Conservation (phyloP, 768 basidiomycete genomes). For the Lactarius vividus region DNA sequence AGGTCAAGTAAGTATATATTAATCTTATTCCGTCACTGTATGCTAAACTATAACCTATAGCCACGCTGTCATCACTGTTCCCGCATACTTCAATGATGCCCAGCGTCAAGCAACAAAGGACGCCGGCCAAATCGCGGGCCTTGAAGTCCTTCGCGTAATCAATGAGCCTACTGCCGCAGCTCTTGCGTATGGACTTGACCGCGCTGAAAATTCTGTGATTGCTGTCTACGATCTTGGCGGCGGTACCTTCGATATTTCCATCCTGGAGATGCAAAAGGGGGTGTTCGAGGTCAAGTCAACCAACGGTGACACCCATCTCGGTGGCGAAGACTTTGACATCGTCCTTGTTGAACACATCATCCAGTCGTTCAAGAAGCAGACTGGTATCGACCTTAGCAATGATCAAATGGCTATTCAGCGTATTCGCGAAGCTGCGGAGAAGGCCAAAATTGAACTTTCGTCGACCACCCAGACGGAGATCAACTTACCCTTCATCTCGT, state of each 20-base stretch:
- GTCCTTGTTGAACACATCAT: slow-evolving; percentile 82
- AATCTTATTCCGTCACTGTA: background rate
- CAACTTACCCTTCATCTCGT: slow-evolving; percentile 97
- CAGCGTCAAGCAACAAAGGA: slow-evolving; percentile 99
- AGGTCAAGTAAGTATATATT: slow-evolving; percentile 73
- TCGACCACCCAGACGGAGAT: slow-evolving; percentile 95
- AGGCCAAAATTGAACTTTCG: slow-evolving; percentile 98
- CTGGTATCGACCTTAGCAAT: slow-evolving; percentile 71
- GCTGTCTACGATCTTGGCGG: slow-evolving; percentile 99
- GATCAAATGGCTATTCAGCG: slow-evolving; percentile 98
- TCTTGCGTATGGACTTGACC: slow-evolving; percentile 95
- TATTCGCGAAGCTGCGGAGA: slow-evolving; percentile 98
- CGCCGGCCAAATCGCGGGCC: slow-evolving; percentile 95
- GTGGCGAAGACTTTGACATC: slow-evolving; percentile 94
- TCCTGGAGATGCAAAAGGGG: slow-evolving; percentile 99
- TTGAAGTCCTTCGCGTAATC: slow-evolving; percentile 97
- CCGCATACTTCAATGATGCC: slow-evolving; percentile 99
- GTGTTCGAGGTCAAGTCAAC: slow-evolving; percentile 99
- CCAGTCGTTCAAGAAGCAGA: slow-evolving; percentile 92
- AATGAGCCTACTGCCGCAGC: slow-evolving; percentile 99
- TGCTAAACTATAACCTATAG: slow-evolving; percentile 37
- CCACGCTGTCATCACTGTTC: slow-evolving; percentile 91
- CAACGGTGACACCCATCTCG: slow-evolving; percentile 98
- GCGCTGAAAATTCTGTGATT: slow-evolving; percentile 75
- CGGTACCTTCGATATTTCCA: slow-evolving; percentile 99